These are phyloP conservation scores for Boletus sensibilis DNA, from an alignment of 768 basidiomycete genomes.

Conservation along the genomic window DNA sequence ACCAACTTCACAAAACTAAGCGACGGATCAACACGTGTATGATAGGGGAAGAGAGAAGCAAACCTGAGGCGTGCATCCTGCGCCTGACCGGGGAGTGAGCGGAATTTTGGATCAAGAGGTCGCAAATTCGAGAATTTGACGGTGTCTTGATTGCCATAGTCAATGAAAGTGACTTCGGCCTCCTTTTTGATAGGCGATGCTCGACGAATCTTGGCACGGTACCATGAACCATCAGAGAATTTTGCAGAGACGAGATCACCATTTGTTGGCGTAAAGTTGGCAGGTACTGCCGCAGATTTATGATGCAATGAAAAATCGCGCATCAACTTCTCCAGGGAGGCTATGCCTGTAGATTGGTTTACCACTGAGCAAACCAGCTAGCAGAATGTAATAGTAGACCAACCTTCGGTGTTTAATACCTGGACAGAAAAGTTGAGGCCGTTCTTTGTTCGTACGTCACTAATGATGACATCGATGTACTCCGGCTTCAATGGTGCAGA, in stretches of 20 bases:
- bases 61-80: conserved; percentile 91
- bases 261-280: conserved; percentile 75
- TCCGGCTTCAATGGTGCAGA: conserved; percentile 68
- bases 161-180: conserved; percentile 92
- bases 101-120: conserved; percentile 89
- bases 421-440: conserved; percentile 91
- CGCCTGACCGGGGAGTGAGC: conserved; percentile 86
- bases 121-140: conserved; percentile 81
- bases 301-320: conserved; percentile 88
- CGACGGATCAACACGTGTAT: conserved; percentile 2
- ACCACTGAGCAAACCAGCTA: background rate
- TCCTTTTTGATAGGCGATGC: conserved; percentile 88
- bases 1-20: conserved; percentile 83
- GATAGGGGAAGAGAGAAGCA: background rate
- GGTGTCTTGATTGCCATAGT: conserved; percentile 93
- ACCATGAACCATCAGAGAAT: conserved; percentile 94
- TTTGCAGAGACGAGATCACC: conserved; percentile 94
- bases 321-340: conserved; percentile 92
- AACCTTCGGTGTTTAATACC: conserved; percentile 87
- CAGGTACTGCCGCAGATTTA: conserved; percentile 56
- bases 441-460: conserved; percentile 72
- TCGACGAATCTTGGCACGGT: conserved; percentile 88
- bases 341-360: conserved; percentile 61
- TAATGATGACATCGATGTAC: conserved; percentile 91
- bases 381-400: conserved; percentile 10